Conservation (phyloP, 2,329 filamentous ascomycete species). For the Fusarium sp. region DNA sequence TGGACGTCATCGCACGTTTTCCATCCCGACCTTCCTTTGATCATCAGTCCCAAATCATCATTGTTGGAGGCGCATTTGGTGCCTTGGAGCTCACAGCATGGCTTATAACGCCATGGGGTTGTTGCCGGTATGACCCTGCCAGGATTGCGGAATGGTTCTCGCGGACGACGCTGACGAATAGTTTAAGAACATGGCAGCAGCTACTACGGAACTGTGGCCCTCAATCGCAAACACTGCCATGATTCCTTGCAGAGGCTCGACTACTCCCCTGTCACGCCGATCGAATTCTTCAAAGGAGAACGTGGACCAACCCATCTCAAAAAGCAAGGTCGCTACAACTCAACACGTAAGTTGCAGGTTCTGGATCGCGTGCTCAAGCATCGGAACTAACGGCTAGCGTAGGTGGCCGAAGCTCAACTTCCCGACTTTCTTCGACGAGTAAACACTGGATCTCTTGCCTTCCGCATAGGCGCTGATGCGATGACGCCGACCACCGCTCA, state of each 20-base stretch:
- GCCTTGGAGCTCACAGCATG: slow-evolving; percentile 36
- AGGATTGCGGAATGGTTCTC: slow-evolving; percentile 11
- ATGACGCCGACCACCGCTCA: slow-evolving; percentile 32
- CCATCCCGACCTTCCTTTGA: slow-evolving; percentile 28
- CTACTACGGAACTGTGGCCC: slow-evolving; percentile 63
- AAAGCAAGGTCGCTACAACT: slow-evolving; percentile 16
- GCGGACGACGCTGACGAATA: slow-evolving; percentile 40
- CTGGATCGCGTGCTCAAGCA: slow-evolving; percentile 21
- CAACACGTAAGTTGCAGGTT: slow-evolving; percentile 37
- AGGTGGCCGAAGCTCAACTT: slow-evolving; percentile 38
- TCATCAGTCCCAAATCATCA: slow-evolving; percentile 23
- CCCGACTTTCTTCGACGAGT: slow-evolving; percentile 51
- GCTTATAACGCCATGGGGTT: slow-evolving; percentile 46
- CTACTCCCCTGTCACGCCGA: slow-evolving; percentile 26
- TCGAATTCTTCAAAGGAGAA: slow-evolving; percentile 20
- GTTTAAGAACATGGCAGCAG: slow-evolving; percentile 59
- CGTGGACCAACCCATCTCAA: no score
- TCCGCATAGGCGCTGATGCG: slow-evolving; percentile 19
- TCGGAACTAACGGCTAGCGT: slow-evolving; percentile 24
- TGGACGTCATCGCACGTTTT: slow-evolving; percentile 44
- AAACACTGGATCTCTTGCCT: slow-evolving; percentile 21
- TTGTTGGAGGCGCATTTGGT: slow-evolving; percentile 23
- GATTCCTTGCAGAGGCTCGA: slow-evolving; percentile 52
- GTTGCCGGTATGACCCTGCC: slow-evolving; percentile 49
- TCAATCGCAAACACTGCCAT: slow-evolving; percentile 60